These are phyloP conservation scores for Candida glaebosa DNA, from an alignment of 805 yeast genomes.

Conservation along the genomic window DNA sequence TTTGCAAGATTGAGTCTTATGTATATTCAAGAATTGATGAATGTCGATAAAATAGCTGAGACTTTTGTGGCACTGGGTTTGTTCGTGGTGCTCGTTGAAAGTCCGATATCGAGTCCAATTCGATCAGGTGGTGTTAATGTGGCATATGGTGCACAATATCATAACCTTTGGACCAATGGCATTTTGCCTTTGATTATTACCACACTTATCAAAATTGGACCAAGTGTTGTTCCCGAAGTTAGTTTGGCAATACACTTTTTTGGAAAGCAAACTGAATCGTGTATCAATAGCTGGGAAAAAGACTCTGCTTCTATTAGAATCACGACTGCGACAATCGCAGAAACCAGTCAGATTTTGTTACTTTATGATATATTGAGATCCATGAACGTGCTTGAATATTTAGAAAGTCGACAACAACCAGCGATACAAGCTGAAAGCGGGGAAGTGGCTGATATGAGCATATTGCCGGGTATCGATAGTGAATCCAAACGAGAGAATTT, in stretches of 20 bases:
- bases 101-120: constrained; percentile 64
- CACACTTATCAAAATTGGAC: constrained; percentile 61
- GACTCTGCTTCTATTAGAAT: constrained; percentile 43
- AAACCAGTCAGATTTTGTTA: constrained; percentile 57
- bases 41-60: constrained; percentile 61
- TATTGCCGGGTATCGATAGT: constrained; percentile 61
- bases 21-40: constrained; percentile 65
- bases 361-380: constrained; percentile 55
- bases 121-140: constrained; percentile 63
- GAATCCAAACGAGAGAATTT: constrained; percentile 58
- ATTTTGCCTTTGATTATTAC: constrained; percentile 63
- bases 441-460: constrained; percentile 23
- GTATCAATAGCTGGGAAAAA: constrained; percentile 68
- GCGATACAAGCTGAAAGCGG: constrained; percentile 3
- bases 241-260: constrained; percentile 62
- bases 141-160: constrained; percentile 51
- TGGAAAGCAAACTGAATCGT: constrained; percentile 58
- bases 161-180: constrained; percentile 85
- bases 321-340: constrained; percentile 34
- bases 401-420: constrained; percentile 15
- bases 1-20: constrained; percentile 71
- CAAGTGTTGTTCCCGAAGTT: constrained; percentile 59
- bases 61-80: constrained; percentile 62
- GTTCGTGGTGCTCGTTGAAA: constrained; percentile 62
- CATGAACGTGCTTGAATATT: constrained; percentile 50